Conservation (phyloP, 306 rosid species). For the Carpinus viminea region DNA sequence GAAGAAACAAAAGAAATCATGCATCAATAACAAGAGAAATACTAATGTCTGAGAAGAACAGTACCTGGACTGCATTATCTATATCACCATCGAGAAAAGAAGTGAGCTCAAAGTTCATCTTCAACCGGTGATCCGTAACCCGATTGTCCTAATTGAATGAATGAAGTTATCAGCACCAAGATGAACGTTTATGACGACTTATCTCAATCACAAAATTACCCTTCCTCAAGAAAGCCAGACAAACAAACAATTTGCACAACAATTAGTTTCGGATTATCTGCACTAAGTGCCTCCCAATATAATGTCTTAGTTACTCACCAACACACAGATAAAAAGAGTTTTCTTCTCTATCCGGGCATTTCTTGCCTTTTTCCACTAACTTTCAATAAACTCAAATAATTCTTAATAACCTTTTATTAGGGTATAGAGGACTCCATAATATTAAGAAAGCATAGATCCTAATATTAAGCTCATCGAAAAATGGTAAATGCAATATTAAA, state of each 20-base stretch:
- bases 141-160: constrained; percentile 68
- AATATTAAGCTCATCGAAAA: neutral
- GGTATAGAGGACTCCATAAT: neutral
- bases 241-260: neutral
- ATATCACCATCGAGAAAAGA: constrained; percentile 81
- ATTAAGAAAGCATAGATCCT: neutral
- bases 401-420: neutral
- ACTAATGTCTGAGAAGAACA: constrained; percentile 17
- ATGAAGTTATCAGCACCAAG: constrained; percentile 11
- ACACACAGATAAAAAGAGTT: neutral
- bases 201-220: constrained; percentile 1
- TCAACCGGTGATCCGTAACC: constrained; percentile 92
- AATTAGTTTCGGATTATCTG: constrained; percentile 11
- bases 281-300: constrained; percentile 4
- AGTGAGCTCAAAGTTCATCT: constrained; percentile 85
- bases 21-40: neutral
- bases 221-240: constrained; percentile 13
- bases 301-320: neutral
- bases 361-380: constrained; percentile 12
- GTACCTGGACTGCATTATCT: constrained; percentile 90
- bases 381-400: constrained; percentile 2
- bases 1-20: neutral
- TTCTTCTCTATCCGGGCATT: constrained; percentile 2
- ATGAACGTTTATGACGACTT: constrained; percentile 4
- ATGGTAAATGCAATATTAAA: constrained; percentile 18